These are phyloP conservation scores for Fusarium cicatricum DNA, from an alignment of 2,329 filamentous ascomycete species.

Conservation along the genomic window DNA sequence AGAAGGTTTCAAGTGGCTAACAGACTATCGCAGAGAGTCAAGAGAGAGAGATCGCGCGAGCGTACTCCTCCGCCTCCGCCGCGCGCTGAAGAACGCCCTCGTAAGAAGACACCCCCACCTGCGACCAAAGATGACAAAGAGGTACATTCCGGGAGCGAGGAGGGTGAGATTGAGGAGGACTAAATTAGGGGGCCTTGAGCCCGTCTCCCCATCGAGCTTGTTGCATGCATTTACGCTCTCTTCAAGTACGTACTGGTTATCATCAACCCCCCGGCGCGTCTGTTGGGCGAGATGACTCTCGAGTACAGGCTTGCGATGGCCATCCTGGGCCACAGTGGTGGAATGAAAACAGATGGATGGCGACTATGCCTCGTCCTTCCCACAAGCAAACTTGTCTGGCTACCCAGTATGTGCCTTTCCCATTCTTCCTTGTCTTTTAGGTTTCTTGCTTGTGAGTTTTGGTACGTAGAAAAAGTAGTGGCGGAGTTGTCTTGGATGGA, in stretches of 20 bases:
- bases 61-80: slow-evolving; percentile 60
- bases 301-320: slow-evolving; percentile 41
- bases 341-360: slow-evolving; percentile 16
- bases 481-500: slow-evolving; percentile 4
- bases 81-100: slow-evolving; percentile 60
- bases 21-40: slow-evolving; percentile 57
- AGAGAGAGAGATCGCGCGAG: slow-evolving; percentile 67
- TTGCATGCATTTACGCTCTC: slow-evolving; percentile 22
- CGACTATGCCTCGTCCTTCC: slow-evolving; percentile 22
- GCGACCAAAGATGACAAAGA: slow-evolving; percentile 53
- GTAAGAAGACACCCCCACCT: slow-evolving; percentile 63
- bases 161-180: slow-evolving; percentile 96
- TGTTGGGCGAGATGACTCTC: slow-evolving; percentile 43
- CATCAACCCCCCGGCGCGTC: slow-evolving; percentile 32
- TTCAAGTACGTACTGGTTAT: slow-evolving; percentile 42
- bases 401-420: slow-evolving; percentile 35
- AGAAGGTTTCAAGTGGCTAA: slow-evolving; percentile 37
- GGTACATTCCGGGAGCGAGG: slow-evolving; percentile 80
- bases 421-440: slow-evolving; percentile 16
- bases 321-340: slow-evolving; percentile 28
- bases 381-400: slow-evolving; percentile 23
- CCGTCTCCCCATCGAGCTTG: slow-evolving; percentile 10
- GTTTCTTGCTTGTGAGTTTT: slow-evolving; percentile 31
- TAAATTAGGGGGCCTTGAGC: slow-evolving; percentile 43
- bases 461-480: slow-evolving; percentile 21